Percentiles rank a stretch among this genome's conserved stretches.
Conservation (phyloP, 1,139 yeast genomes). For the Komagataea norvegica region DNA sequence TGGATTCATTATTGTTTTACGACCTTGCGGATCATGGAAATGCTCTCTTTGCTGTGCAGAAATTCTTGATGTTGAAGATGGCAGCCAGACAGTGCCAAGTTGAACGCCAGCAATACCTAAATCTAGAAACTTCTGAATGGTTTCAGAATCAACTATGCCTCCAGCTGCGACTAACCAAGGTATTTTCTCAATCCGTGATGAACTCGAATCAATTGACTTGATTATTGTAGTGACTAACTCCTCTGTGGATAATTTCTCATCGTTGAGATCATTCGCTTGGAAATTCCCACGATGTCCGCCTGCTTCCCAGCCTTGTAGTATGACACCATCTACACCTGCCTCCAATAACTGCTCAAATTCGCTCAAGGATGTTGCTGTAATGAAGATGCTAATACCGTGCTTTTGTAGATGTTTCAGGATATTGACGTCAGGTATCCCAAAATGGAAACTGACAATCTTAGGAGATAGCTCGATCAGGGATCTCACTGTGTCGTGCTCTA, state of each 20-base stretch:
- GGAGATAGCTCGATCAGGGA: conserved; percentile 28
- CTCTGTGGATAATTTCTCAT: conserved; percentile 35
- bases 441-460: conserved; percentile 44
- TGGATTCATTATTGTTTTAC: conserved; percentile 19
- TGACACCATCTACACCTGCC: conserved; percentile 37
- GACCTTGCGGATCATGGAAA: conserved; percentile 9
- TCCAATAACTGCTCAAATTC: conserved; percentile 34
- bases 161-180: conserved; percentile 44
- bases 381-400: conserved; percentile 36
- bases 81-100: conserved; percentile 42
- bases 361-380: conserved; percentile 37
- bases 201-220: conserved; percentile 13
- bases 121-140: conserved; percentile 29
- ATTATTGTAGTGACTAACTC: conserved; percentile 32
- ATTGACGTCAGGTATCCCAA: conserved; percentile 37
- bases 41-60: conserved; percentile 14
- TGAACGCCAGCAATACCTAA: conserved; percentile 45
- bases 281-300: conserved; percentile 53
- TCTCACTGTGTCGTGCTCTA: conserved; percentile 14
- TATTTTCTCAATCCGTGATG: not conserved
- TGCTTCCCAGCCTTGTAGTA: conserved; percentile 49
- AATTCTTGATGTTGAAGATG: conserved; percentile 24
- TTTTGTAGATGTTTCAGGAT: conserved; percentile 32
- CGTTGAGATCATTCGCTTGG: conserved; percentile 27
- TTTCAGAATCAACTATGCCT: conserved; percentile 36